Conservation (phyloP, 495 filamentous ascomycete genomes). For the Penicillium waksmanii region DNA sequence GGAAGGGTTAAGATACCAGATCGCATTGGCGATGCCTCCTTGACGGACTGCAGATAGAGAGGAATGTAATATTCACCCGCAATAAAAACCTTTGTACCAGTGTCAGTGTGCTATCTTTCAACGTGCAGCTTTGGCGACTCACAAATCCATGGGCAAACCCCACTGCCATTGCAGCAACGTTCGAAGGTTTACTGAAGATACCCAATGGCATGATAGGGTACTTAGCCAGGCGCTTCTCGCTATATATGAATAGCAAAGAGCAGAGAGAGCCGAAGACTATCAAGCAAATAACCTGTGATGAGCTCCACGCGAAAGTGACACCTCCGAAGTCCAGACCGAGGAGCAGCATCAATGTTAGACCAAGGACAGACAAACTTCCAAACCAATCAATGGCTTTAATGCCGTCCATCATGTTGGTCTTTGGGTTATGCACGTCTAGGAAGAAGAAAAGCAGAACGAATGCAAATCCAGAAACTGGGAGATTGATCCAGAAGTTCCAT, state of each 20-base stretch:
- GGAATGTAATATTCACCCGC: slow-evolving; percentile 61
- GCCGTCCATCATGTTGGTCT: slow-evolving; percentile 60
- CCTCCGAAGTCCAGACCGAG: slow-evolving; percentile 80
- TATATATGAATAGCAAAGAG: slow-evolving; percentile 65
- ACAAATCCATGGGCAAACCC: slow-evolving; percentile 59
- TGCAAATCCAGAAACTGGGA: slow-evolving; percentile 60
- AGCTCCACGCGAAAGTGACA: slow-evolving; percentile 70
- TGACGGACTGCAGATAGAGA: slow-evolving; percentile 59
- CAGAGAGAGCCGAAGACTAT: slow-evolving; percentile 72
- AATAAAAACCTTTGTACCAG: slow-evolving; percentile 45
- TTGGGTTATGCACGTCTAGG: slow-evolving; percentile 63
- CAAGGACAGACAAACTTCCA: slow-evolving; percentile 69
- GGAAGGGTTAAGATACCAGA: slow-evolving; percentile 59
- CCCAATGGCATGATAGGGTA: slow-evolving; percentile 77
- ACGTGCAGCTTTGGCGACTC: slow-evolving; percentile 21
- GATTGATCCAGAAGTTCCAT: slow-evolving; percentile 75
- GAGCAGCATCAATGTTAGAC: slow-evolving; percentile 74
- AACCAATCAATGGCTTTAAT: slow-evolving; percentile 79
- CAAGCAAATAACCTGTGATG: slow-evolving; percentile 73
- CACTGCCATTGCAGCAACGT: slow-evolving; percentile 59
- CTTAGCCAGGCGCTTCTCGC: slow-evolving; percentile 71
- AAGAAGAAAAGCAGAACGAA: slow-evolving; percentile 62
- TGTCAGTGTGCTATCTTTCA: neutral
- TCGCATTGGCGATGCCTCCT: slow-evolving; percentile 51
- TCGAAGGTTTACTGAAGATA: slow-evolving; percentile 62